Evolutionary conservation across 768 basidiomycete species (phyloP).

Genomic region (Fistulinella prunicolor): DNA sequence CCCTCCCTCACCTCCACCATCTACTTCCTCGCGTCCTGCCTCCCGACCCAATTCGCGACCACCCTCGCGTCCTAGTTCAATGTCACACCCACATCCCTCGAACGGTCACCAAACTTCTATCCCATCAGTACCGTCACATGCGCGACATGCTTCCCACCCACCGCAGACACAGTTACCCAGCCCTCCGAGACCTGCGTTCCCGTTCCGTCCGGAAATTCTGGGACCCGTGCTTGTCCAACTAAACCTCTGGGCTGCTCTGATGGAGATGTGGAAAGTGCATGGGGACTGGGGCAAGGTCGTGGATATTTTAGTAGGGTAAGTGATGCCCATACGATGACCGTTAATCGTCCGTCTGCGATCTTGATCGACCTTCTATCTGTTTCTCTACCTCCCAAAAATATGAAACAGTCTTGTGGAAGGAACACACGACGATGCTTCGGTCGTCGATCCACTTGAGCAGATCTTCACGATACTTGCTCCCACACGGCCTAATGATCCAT

Average conservation of each 20-base stretch:
- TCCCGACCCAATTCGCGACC: constrained; percentile 24
- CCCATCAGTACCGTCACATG: constrained; percentile 10
- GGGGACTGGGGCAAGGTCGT: constrained; percentile 22
- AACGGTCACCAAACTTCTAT: constrained; percentile 4
- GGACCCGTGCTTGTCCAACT: constrained; percentile 19
- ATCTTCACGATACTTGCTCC: constrained; percentile 27
- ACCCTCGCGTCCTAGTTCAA: constrained; percentile 22
- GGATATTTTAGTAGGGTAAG: constrained; percentile 26
- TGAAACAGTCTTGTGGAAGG: constrained; percentile 26
- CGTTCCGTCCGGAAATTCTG: constrained; percentile 17
- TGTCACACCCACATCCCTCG: constrained; percentile 5
- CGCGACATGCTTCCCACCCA: constrained; percentile 4
- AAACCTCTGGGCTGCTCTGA: constrained; percentile 21
- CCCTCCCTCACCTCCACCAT: background rate
- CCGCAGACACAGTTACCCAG: constrained; percentile 3
- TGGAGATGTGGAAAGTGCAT: constrained; percentile 28
- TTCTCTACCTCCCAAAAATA: background rate
- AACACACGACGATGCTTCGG: constrained; percentile 20
- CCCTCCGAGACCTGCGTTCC: constrained; percentile 4
- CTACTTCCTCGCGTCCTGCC: constrained; percentile 15
- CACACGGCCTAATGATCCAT: constrained; percentile 2
- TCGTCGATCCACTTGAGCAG: constrained; percentile 27
- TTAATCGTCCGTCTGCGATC: background rate
- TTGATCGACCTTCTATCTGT: background rate
- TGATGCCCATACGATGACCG: background rate